Base-by-base conservation (phyloP, 176 grass and related monocot species). In the Panicum miliaceum region DNA sequence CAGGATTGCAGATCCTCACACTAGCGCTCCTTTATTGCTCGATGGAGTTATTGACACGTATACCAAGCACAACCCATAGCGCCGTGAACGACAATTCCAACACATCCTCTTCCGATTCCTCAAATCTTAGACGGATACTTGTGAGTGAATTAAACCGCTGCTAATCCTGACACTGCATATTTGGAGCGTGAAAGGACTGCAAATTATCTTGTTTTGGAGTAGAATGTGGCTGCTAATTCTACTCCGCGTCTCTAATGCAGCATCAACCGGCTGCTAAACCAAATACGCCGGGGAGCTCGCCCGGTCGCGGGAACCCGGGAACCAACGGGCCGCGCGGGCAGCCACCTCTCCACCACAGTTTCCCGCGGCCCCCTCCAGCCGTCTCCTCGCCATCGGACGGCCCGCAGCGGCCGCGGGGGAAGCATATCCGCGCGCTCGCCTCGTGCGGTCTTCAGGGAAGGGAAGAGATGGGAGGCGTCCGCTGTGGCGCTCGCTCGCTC, bases 351-450 rank as follows among this genome's bases (percentile, higher is more conserved):
- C 5, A 66, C 36, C 5, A 66, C 20, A 0, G 47, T 62, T 80
- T 73, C 65, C 83, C 47, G 73, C 77, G 77, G 73, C 32, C 19
- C 19, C 13, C 42, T 19, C 27, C 64, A 8, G 37, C 78, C 62
- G 78, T 80, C 12, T 46, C 0, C 46, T 54, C 4, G 36, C 13
- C 54, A 90, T 86, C 88, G 47, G 79, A 86, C 84, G 65, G 79
- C 78, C 16, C 80, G 4, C 72, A 22, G 6, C 38, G 14, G 9
- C 60, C 68, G 29, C 16, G 14, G 4, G 8, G 47, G 32, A 2
- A 41, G 29, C 29, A 32, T 32, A 32, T 32, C 29, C 29, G 53
- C 32, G 35, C 26, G 5, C 62, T 23, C 67, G 27, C 29, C 29
- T 52, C 10, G 2, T 35, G 1, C 18, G 11, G 3, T 32, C 29